Conservation (phyloP, 352 stramenopile genomes). For the Blastocystis sp. region DNA sequence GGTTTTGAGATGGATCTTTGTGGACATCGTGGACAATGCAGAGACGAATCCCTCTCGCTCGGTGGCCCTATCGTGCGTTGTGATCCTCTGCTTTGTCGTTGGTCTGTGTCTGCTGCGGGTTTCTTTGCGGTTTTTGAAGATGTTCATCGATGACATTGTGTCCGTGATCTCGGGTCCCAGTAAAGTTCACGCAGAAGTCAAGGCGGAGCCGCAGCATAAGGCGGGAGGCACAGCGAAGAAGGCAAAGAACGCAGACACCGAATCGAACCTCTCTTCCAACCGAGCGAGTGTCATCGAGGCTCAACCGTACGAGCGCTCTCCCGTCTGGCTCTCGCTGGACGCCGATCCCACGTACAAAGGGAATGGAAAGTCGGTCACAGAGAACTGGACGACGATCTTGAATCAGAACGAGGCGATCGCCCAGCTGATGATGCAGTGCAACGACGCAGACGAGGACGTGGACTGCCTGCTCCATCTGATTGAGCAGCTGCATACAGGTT, state of each 20-base stretch:
- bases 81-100: not conserved
- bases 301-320: not conserved
- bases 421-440: not conserved
- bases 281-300: not conserved
- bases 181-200: not conserved
- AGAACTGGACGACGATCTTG: not conserved
- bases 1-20: not conserved
- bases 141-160: not conserved
- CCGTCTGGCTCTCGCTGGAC: not conserved
- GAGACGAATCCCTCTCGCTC: not conserved
- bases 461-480: not conserved
- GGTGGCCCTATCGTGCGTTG: not conserved
- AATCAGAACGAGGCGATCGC: not conserved
- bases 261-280: not conserved
- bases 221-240: not conserved
- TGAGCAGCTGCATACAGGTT: conserved; percentile 9
- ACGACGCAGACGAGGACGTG: not conserved
- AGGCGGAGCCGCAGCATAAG: not conserved
- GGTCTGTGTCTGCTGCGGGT: not conserved
- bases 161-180: not conserved
- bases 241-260: not conserved
- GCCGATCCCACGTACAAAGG: not conserved
- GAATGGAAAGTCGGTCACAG: not conserved
- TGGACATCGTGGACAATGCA: not conserved
- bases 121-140: not conserved